Conservation (phyloP, 139 green algal genomes). For the Eudorina sp. region DNA sequence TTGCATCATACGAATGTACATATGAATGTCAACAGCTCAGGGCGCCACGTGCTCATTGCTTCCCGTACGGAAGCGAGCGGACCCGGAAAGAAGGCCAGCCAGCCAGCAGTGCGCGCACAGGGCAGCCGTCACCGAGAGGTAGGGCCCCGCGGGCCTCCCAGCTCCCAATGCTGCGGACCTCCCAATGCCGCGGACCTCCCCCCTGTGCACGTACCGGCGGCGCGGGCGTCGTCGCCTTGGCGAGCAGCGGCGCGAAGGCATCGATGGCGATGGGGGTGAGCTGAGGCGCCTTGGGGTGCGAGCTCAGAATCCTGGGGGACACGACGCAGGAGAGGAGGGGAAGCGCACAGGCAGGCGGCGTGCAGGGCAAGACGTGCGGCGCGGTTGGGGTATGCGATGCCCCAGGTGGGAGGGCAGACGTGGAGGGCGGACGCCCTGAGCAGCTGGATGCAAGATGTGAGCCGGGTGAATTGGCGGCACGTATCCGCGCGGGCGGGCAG, state of each 20-base stretch:
- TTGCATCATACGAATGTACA: background rate
- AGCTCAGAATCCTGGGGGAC: background rate
- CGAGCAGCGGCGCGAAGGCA: background rate
- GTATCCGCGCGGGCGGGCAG: no score
- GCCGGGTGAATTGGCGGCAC: background rate
- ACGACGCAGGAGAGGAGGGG: no score
- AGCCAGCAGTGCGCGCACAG: no score
- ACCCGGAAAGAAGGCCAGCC: no score
- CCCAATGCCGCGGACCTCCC: no score
- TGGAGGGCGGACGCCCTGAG: background rate
- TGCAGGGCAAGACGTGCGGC: background rate
- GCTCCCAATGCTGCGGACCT: no score
- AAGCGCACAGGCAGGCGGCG: background rate
- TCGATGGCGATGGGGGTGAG: background rate
- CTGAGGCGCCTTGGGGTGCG: background rate
- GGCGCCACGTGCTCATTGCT: background rate
- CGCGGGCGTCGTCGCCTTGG: background rate
- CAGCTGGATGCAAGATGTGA: background rate
- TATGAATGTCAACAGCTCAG: background rate
- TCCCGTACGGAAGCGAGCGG: no score
- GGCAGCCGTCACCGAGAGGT: no score
- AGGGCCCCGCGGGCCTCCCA: no score
- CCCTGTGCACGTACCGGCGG: slow-evolving; percentile 14
- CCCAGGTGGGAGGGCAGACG: no score
- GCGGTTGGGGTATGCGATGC: background rate